phyloP scores from a whole-genome alignment of 225 moss, liverwort and hornwort genomes.

The Pseudisothecium myosuroides region DNA sequence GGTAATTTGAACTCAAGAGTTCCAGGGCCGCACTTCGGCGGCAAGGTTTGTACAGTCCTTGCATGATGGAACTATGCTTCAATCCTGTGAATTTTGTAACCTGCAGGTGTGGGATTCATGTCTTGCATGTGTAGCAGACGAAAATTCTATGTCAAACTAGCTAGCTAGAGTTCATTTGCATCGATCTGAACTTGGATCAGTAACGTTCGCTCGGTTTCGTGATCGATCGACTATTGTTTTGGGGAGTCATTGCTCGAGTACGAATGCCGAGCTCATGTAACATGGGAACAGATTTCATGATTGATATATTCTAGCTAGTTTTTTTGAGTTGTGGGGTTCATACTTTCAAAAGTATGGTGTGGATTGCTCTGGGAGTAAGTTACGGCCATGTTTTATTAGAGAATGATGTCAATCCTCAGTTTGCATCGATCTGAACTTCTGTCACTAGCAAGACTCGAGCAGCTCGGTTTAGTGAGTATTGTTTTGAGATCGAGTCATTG shows the following conservation, averaged over 20 bases:
- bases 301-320: neutral
- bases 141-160: neutral
- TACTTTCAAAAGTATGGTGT: neutral
- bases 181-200: neutral
- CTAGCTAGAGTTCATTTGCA: neutral
- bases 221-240: neutral
- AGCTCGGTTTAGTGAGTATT: neutral
- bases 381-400: neutral
- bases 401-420: neutral
- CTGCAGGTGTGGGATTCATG: neutral
- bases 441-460: neutral
- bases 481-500: neutral
- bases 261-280: neutral
- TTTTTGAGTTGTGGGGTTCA: neutral
- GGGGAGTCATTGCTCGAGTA: neutral
- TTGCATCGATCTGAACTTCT: neutral
- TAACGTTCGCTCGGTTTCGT: neutral
- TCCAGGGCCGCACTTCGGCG: neutral
- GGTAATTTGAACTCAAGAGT: neutral
- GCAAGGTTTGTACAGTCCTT: neutral
- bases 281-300: neutral
- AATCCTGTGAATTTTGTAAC: neutral
- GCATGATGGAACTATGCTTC: neutral
- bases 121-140: neutral
- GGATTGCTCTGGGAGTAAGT: neutral